Evolutionary conservation across 2,329 filamentous ascomycete species (phyloP).

Genomic region (Cladophialophora immunda): DNA sequence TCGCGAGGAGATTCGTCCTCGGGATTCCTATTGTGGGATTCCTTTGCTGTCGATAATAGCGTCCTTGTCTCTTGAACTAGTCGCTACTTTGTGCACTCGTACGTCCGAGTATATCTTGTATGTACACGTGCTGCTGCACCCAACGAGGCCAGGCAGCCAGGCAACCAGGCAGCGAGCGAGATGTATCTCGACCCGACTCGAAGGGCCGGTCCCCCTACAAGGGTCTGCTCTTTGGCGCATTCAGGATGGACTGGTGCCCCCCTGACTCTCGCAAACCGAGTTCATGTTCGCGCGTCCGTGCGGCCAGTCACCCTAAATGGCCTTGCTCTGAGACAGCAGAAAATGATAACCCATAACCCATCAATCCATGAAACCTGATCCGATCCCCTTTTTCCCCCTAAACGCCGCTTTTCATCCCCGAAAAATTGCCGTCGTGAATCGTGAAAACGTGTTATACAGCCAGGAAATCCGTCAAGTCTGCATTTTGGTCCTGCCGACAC

Average conservation of each 20-base stretch:
- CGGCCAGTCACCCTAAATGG: neutral
- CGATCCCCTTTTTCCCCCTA: neutral
- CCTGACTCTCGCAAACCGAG: neutral
- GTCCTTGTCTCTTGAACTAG: neutral
- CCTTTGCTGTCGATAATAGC: neutral
- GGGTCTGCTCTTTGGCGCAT: neutral
- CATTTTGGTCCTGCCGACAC: constrained; percentile 10
- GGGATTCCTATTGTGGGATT: neutral
- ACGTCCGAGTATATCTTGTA: neutral
- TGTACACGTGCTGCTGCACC: neutral
- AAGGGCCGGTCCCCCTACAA: neutral
- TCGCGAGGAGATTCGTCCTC: neutral
- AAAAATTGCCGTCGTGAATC: neutral
- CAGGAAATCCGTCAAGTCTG: constrained; percentile 20
- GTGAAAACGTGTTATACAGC: constrained; percentile 6
- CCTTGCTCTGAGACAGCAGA: neutral
- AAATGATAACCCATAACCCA: neutral
- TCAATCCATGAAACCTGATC: neutral
- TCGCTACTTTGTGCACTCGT: too few species aligned
- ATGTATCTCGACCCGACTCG: neutral
- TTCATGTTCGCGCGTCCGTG: neutral
- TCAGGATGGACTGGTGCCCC: neutral
- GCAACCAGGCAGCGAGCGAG: neutral
- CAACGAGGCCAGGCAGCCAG: neutral
- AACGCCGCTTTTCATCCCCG: neutral